phyloP scores from a whole-genome alignment of 345 rosid species.

The Salix caprea region DNA sequence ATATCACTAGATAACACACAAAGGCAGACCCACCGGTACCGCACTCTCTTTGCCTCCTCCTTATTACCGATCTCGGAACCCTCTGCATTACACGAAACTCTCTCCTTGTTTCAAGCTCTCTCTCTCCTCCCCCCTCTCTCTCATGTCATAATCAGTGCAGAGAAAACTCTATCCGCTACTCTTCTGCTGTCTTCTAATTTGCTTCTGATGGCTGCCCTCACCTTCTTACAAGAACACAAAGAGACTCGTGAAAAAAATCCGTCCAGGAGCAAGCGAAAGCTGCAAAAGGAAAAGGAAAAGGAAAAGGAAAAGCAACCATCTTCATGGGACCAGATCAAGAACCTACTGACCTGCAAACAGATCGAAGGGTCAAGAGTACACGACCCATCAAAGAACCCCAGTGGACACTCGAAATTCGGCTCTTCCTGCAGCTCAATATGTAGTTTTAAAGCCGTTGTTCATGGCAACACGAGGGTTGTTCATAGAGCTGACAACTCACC shows the following conservation, averaged over 20 bases:
- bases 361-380: constrained; percentile 68
- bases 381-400: constrained; percentile 59
- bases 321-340: constrained; percentile 98
- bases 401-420: constrained; percentile 38
- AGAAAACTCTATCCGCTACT: background rate
- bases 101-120: constrained; percentile 7
- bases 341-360: constrained; percentile 82
- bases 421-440: constrained; percentile 91
- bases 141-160: constrained; percentile 7
- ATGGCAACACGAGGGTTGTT: constrained; percentile 88
- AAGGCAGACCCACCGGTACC: constrained; percentile 32
- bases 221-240: constrained; percentile 42
- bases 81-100: constrained; percentile 18
- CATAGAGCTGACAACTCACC: constrained; percentile 94
- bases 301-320: constrained; percentile 51
- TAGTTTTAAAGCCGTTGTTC: constrained; percentile 78
- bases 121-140: background rate
- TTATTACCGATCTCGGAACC: constrained; percentile 45
- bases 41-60: constrained; percentile 26
- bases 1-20: constrained; percentile 13
- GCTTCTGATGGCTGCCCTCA: constrained; percentile 60
- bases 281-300: constrained; percentile 40
- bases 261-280: constrained; percentile 26
- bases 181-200: constrained; percentile 2
- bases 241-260: constrained; percentile 20